Percentiles rank a stretch among this genome's conserved stretches.
phyloP scores from a whole-genome alignment of 2,329 filamentous ascomycete species.

The Sclerotinia minor region DNA sequence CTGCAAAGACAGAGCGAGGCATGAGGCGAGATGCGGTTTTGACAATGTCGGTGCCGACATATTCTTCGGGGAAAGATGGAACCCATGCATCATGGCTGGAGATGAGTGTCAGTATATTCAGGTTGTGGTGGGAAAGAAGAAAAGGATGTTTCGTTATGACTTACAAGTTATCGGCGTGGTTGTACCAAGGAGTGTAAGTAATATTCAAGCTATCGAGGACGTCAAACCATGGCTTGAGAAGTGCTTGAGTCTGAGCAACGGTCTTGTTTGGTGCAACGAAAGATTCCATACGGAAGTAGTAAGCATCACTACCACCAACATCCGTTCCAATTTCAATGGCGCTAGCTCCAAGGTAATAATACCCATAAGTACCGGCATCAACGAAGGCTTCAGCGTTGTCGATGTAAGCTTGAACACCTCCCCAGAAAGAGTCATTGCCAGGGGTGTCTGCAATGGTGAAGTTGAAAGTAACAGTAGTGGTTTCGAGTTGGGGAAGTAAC shows the following conservation, averaged over 20 bases:
- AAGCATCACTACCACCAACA: constrained; percentile 38
- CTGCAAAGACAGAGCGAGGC: constrained; percentile 44
- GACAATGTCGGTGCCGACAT: constrained; percentile 38
- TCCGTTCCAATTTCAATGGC: constrained; percentile 36
- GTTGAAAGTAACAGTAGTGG: constrained; percentile 46
- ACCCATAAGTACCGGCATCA: constrained; percentile 39
- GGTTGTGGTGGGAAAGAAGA: too few species aligned
- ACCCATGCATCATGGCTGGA: constrained; percentile 38
- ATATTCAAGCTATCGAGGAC: constrained; percentile 40
- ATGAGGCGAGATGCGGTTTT: constrained; percentile 46
- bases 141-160: background rate
- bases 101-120: constrained; percentile 28
- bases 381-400: constrained; percentile 47
- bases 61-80: constrained; percentile 46
- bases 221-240: constrained; percentile 45
- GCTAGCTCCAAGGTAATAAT: constrained; percentile 41
- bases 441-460: constrained; percentile 49
- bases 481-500: constrained; percentile 46
- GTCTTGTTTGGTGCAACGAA: constrained; percentile 40
- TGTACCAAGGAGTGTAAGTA: constrained; percentile 39
- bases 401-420: constrained; percentile 54
- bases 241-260: constrained; percentile 33
- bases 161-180: constrained; percentile 28
- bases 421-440: constrained; percentile 51
- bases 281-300: constrained; percentile 28